Percentiles rank a stretch among this genome's conserved stretches.
phyloP scores from a whole-genome alignment of 441 rosid genomes.

The Raphanus hybrid region DNA sequence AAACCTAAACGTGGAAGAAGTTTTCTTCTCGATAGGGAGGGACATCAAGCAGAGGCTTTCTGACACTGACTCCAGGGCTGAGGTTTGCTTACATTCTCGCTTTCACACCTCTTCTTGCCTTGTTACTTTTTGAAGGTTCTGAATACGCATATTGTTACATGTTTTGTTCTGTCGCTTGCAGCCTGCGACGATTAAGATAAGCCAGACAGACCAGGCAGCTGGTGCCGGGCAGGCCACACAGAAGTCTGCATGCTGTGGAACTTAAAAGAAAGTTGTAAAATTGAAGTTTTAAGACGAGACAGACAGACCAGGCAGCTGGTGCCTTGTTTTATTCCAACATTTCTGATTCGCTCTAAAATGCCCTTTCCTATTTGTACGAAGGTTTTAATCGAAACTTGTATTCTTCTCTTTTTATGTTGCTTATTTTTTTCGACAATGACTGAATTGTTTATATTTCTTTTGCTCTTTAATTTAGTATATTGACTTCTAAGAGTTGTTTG shows the following conservation, averaged over 20 bases:
- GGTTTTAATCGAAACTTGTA: slow-evolving; percentile 32
- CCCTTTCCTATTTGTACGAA: slow-evolving; percentile 38
- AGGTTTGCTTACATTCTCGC: slow-evolving; percentile 46
- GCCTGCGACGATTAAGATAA: slow-evolving; percentile 57
- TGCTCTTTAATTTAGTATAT: neutral
- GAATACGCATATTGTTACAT: neutral
- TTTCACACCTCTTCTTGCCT: neutral
- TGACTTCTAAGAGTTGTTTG: neutral
- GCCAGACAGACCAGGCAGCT: slow-evolving; percentile 49
- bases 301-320: neutral
- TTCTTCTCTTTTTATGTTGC: slow-evolving; percentile 9
- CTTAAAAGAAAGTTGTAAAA: slow-evolving; percentile 18
- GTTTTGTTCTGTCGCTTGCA: slow-evolving; percentile 27
- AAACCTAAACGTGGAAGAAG: slow-evolving; percentile 71
- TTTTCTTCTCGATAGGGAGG: slow-evolving; percentile 79
- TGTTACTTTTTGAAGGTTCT: neutral
- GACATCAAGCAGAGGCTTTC: slow-evolving; percentile 79
- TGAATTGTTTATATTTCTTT: slow-evolving; percentile 18
- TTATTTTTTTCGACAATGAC: slow-evolving; percentile 9
- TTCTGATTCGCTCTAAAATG: slow-evolving; percentile 1
- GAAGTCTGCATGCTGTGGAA: slow-evolving; percentile 61
- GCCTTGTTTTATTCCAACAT: slow-evolving; percentile 21
- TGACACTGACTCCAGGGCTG: slow-evolving; percentile 60
- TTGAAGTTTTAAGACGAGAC: neutral
- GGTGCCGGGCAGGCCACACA: slow-evolving; percentile 52